Conservation (phyloP, 2,329 filamentous ascomycete genomes). For the Emergomyces pasteurianus region DNA sequence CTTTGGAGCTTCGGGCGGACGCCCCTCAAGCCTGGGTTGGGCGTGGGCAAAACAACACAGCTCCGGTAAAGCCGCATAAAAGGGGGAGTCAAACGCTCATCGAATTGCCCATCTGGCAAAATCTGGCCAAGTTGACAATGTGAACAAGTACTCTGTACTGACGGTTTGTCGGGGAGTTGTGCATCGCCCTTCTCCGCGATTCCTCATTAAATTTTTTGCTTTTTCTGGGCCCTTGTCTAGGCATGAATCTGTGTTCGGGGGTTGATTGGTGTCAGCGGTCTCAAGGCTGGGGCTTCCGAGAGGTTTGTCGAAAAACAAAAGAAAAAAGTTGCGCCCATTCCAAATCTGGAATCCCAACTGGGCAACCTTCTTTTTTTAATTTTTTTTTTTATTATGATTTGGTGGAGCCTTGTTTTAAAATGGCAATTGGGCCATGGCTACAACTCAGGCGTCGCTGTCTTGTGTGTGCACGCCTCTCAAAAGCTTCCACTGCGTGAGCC, state of each 20-base stretch:
- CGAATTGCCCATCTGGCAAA: not conserved
- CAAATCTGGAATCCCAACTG: not conserved
- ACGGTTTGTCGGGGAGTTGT: not conserved
- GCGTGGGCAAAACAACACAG: not conserved
- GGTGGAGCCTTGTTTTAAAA: not conserved
- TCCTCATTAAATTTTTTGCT: not conserved
- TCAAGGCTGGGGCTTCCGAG: not conserved
- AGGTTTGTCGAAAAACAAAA: not conserved
- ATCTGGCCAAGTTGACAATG: not conserved
- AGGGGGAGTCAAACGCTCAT: not conserved
- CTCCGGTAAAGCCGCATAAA: not conserved
- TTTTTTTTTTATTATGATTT: no score
- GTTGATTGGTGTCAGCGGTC: not conserved
- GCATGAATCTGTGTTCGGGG: not conserved
- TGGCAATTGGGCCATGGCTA: no score
- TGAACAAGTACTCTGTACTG: not conserved
- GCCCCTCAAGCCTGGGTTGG: not conserved
- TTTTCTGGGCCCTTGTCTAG: no score
- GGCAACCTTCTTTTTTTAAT: no score
- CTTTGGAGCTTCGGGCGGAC: not conserved
- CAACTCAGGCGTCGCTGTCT: no score
- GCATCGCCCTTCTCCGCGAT: no score
- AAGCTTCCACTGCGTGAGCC: not conserved
- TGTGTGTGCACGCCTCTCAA: no score
- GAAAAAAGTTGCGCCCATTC: not conserved